Percentiles rank a stretch among this genome's conserved stretches.
These are phyloP conservation scores for Acanthamoeba royreba DNA, from an alignment of 208 protist species.

Conservation along the genomic window DNA sequence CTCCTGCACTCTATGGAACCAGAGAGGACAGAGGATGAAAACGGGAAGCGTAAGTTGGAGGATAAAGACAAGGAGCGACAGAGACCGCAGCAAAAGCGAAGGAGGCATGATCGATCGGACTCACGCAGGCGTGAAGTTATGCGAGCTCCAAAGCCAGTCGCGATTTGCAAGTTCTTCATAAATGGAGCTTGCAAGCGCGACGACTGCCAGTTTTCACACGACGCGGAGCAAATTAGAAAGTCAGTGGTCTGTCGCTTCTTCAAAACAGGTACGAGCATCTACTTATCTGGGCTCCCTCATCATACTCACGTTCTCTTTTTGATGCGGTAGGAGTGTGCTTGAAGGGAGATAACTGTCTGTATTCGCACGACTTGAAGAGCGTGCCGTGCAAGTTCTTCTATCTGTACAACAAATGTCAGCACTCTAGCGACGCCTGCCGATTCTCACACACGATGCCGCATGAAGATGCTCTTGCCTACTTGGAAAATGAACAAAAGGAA, in stretches of 20 bases:
- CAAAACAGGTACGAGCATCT: not conserved
- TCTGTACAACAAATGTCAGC: not conserved
- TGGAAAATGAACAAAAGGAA: not conserved
- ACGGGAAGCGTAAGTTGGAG: not conserved
- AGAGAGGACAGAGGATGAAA: not conserved
- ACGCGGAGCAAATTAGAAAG: not conserved
- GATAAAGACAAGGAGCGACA: not conserved
- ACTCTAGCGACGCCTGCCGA: not conserved
- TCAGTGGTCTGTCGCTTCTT: not conserved
- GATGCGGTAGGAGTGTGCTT: not conserved
- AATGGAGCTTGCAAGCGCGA: not conserved
- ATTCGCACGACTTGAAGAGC: not conserved
- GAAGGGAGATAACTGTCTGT: not conserved
- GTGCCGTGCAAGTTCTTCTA: slow-evolving; percentile 33
- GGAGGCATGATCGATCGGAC: not conserved
- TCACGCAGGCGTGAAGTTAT: too few relatives aligned
- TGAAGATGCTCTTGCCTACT: not conserved
- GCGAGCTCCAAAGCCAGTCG: not conserved
- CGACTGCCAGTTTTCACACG: not conserved
- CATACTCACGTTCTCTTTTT: not conserved
- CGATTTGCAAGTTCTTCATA: not conserved
- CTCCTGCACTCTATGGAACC: not conserved
- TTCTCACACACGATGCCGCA: not conserved
- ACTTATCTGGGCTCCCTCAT: too few relatives aligned
- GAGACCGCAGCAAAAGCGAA: not conserved